Base-by-base conservation (phyloP, 352 stramenopile species). In the Globisporangium nunn region DNA sequence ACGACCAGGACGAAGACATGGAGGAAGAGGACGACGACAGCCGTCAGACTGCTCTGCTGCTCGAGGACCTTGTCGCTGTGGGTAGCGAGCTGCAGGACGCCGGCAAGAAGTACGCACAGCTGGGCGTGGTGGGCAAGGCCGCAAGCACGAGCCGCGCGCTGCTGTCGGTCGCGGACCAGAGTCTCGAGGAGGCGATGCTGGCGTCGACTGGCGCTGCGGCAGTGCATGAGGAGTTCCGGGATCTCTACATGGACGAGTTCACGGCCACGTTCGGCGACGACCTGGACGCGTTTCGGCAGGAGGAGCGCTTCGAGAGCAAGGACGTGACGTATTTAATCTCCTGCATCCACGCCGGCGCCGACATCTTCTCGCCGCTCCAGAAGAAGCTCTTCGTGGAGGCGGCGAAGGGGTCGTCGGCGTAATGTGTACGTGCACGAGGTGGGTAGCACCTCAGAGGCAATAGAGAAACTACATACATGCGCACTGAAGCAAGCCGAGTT, bases 241-340 rank as follows among this genome's bases (percentile, higher is more conserved):
- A 89, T 29, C 54, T 93, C 56, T 95, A 95, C 70, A 84, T 88
- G 79, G 81, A 93, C 47, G 81, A 88, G 56, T 95, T 95, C 62
- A 87, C 85, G 33, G 72, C 73, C 17, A 80, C 80, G 2, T 95
- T 95, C 61, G 85, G 82, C 30, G 85, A 95, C 52, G 84, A 93
- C 39, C 59, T 95, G 48, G 75, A 95, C 62, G 68, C 84, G 56
- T 93, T 93, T 62, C 85, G 85, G 33, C 85, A 87, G 62, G 85
- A 95, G 61, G 83, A 93, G 57, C 70, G 74, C 64, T 95, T 95
- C 61, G 80, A 92, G 54, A 88, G 71, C 62, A 91, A 87, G 58
- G 85, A 95, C 66, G 85, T 95, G 63, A 75, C 68, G 46, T 92
- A 90, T 87, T 89, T 95, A 84, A 92, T 95, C 64, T 89, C 81